Base-by-base conservation (phyloP, 192 early-diverging fungal genomes). In the Coemansia sp. region DNA sequence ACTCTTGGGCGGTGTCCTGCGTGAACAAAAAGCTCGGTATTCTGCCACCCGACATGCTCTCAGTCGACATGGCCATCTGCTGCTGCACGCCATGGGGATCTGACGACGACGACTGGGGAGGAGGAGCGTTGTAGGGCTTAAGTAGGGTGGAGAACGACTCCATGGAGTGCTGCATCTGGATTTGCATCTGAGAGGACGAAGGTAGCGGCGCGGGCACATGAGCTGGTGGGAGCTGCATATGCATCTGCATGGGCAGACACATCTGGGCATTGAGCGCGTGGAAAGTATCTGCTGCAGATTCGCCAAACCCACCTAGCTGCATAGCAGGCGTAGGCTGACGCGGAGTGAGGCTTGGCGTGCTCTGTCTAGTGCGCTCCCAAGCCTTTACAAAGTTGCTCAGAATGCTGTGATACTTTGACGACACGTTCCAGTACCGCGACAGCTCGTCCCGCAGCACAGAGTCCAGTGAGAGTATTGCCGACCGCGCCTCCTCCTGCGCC, bases 311-410 rank as follows among this genome's bases (percentile, higher is more conserved):
- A 16, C 57, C 13, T 10, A 25, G 59, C 12, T 37, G 33, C 56
- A 45, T 50, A 11, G 38, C 64, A 26, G 64, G 53, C 38, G 52
- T 55, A n/a, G 43, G 45, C 59, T 72, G 70, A 21, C 65, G 59
- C 33, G 73, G 61, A 11, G 73, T 55, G 63, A 65, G n/a, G 53
- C 50, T 73, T 16, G 79, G 74, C 3, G 79, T 76, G 8, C 60
- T 48, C 65, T 82, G 70, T 39, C 79, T 61, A 18, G 79, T 70
- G 59, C 65, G 72, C 66, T 83, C 80, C 80, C 80, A 83, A 7
- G 80, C 80, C 69, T 83, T 83, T 45, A 83, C 80, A 72, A 83
- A 78, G 14, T 64, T 66, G 66, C 75, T 75, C 42, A 83, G 61
- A 18, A 83, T 63, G 35, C 75, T 45, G 45, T 83, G 80, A 69